These are phyloP conservation scores for Phlegmacium glaucopus DNA, from an alignment of 768 basidiomycete genomes.

Conservation along the genomic window DNA sequence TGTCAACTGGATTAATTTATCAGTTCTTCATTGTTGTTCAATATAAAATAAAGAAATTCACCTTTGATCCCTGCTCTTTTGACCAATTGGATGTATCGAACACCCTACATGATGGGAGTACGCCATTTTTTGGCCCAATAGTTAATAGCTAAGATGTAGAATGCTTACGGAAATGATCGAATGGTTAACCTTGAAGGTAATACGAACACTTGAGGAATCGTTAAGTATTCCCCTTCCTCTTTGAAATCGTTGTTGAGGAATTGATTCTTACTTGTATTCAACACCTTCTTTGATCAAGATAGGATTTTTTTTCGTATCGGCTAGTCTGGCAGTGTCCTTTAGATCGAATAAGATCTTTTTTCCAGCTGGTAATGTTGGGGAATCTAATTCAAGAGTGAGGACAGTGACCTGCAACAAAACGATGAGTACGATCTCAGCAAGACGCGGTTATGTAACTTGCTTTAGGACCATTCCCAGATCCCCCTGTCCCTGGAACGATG, in stretches of 20 bases:
- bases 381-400: slow-evolving; percentile 73
- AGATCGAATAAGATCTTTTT: slow-evolving; percentile 70
- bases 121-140: too few relatives aligned
- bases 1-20: slow-evolving; percentile 63
- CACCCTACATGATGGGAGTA: slow-evolving; percentile 43
- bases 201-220: slow-evolving; percentile 55
- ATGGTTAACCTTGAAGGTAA: slow-evolving; percentile 85
- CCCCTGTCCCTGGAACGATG: slow-evolving; percentile 52
- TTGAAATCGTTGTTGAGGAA: not conserved
- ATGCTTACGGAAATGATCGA: slow-evolving; percentile 75
- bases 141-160: slow-evolving; percentile 11
- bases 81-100: slow-evolving; percentile 86
- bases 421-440: not conserved
- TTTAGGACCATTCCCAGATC: slow-evolving; percentile 56
- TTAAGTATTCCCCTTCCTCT: too few relatives aligned
- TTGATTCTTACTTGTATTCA: slow-evolving; percentile 69
- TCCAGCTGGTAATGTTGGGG: slow-evolving; percentile 61
- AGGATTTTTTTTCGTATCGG: slow-evolving; percentile 73
- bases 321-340: slow-evolving; percentile 39
- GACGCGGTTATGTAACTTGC: slow-evolving; percentile 30
- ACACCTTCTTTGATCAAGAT: slow-evolving; percentile 79
- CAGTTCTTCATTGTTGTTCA: slow-evolving; percentile 3
- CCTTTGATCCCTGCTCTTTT: slow-evolving; percentile 77
- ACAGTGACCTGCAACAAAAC: slow-evolving; percentile 57
- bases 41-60: slow-evolving; percentile 23